Percentiles rank a stretch among this genome's conserved stretches.
These are phyloP conservation scores for Pyrenochaeta sp. DNA, from an alignment of 2,329 filamentous ascomycete species.

Conservation along the genomic window DNA sequence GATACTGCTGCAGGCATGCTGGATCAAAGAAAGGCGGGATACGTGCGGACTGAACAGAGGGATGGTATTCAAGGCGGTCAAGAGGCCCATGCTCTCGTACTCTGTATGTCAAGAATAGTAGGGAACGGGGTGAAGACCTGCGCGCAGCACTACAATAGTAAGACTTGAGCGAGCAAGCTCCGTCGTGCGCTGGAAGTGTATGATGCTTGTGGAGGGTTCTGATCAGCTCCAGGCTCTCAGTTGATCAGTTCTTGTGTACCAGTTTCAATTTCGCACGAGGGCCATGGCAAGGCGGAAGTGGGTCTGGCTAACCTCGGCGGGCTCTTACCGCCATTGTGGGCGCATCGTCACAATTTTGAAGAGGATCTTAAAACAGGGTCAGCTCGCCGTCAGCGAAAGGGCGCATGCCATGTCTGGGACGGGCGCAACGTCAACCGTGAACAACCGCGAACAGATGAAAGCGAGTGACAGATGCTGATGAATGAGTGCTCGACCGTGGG, in stretches of 20 bases:
- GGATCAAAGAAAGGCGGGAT: conserved; percentile 4
- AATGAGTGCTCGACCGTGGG: not conserved
- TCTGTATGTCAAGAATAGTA: no score
- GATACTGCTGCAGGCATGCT: conserved; percentile 1
- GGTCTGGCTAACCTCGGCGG: conserved; percentile 5
- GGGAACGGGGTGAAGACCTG: no score
- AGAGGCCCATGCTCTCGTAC: no score
- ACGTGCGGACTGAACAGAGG: conserved; percentile 23
- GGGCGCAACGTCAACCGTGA: no score
- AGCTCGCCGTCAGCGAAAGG: conserved; percentile 10
- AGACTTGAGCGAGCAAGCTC: no score
- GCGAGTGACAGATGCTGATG: conserved; percentile 1
- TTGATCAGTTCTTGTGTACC: no score
- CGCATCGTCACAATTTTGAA: conserved; percentile 22
- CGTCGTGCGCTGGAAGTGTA: no score
- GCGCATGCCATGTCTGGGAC: no score
- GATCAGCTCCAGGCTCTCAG: no score
- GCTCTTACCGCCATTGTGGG: conserved; percentile 9
- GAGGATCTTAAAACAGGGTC: conserved; percentile 16
- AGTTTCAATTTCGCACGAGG: no score
- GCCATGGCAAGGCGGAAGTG: conserved; percentile 1
- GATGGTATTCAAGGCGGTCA: conserved; percentile 6
- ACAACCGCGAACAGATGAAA: not conserved
- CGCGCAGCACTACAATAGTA: no score
- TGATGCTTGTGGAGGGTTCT: no score